Evolutionary conservation across 257 asterid genomes (phyloP).

Genomic region (Cinchona pubescens): DNA sequence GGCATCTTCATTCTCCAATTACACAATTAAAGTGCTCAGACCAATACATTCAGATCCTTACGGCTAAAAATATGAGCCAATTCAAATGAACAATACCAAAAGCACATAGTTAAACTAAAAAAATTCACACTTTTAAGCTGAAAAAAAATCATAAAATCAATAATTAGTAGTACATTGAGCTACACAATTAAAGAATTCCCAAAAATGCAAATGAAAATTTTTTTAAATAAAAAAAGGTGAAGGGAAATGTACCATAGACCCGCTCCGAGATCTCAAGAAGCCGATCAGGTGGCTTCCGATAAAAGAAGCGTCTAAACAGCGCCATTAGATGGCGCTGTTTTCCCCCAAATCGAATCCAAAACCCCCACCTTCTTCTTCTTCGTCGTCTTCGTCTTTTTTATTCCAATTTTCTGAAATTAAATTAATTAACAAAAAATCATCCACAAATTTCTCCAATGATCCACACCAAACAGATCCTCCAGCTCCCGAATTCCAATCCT

Average conservation of each 20-base stretch:
- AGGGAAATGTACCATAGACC: constrained; percentile 64
- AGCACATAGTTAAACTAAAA: background rate
- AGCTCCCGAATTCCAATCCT: constrained; percentile 26
- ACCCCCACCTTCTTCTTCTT: constrained; percentile 23
- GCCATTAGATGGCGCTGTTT: constrained; percentile 99
- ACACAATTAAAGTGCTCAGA: background rate
- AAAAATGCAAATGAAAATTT: constrained; percentile 18
- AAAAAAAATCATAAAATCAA: background rate
- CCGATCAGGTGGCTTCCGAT: constrained; percentile 99
- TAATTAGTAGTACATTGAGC: constrained; percentile 6
- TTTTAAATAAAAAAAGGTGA: background rate
- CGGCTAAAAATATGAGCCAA: background rate
- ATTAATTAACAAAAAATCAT: constrained; percentile 1
- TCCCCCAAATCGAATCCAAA: constrained; percentile 58
- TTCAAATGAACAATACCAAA: background rate
- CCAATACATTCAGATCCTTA: background rate
- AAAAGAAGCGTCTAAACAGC: constrained; percentile 98
- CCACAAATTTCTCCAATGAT: constrained; percentile 33
- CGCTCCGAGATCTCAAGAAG: constrained; percentile 98
- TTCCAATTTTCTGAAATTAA: constrained; percentile 22
- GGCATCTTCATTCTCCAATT: background rate
- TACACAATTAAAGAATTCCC: background rate
- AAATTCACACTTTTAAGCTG: background rate
- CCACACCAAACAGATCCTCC: constrained; percentile 42
- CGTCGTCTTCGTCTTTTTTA: too few species aligned